Evolutionary conservation across 768 basidiomycete species (phyloP).

Genomic region (Pleurotus cornucopiae): DNA sequence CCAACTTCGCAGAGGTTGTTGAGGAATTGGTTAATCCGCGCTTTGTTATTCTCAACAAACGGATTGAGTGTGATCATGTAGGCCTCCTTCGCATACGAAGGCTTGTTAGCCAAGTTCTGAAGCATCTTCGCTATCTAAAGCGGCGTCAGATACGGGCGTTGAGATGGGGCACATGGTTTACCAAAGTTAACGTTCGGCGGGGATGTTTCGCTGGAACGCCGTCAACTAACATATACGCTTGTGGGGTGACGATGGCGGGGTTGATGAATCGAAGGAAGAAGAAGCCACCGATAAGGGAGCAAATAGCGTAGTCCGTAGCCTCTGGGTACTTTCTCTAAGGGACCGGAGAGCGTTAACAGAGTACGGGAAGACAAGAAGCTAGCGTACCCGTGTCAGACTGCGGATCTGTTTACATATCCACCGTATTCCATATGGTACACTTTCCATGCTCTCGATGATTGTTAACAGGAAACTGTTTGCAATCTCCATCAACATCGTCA

Average conservation of each 20-base stretch:
- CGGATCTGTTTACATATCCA: slow-evolving; percentile 99
- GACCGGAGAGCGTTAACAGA: slow-evolving; percentile 7
- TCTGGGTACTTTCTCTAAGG: slow-evolving; percentile 95
- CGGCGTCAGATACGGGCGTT: background rate
- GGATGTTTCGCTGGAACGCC: slow-evolving; percentile 98
- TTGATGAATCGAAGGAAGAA: slow-evolving; percentile 99
- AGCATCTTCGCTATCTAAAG: slow-evolving; percentile 97
- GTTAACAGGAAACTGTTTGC: slow-evolving; percentile 96
- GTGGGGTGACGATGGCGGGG: slow-evolving; percentile 97
- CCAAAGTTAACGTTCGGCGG: slow-evolving; percentile 88
- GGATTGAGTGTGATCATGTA: slow-evolving; percentile 99
- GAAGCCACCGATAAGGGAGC: slow-evolving; percentile 97
- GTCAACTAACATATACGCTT: slow-evolving; percentile 99
- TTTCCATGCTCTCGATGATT: slow-evolving; percentile 98
- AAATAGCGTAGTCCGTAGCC: slow-evolving; percentile 96
- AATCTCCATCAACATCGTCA: slow-evolving; percentile 99
- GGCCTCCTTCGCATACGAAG: slow-evolving; percentile 93
- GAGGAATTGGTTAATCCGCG: slow-evolving; percentile 94
- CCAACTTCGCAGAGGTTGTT: slow-evolving; percentile 98
- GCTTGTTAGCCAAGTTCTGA: slow-evolving; percentile 98
- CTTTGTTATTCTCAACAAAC: slow-evolving; percentile 98
- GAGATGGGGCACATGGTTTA: slow-evolving; percentile 33
- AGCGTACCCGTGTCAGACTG: slow-evolving; percentile 83
- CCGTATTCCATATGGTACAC: slow-evolving; percentile 96
- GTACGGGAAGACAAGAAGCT: slow-evolving; percentile 13